Evolutionary conservation across 495 filamentous ascomycete species (phyloP).

Genomic region (Neurospora intermedia): DNA sequence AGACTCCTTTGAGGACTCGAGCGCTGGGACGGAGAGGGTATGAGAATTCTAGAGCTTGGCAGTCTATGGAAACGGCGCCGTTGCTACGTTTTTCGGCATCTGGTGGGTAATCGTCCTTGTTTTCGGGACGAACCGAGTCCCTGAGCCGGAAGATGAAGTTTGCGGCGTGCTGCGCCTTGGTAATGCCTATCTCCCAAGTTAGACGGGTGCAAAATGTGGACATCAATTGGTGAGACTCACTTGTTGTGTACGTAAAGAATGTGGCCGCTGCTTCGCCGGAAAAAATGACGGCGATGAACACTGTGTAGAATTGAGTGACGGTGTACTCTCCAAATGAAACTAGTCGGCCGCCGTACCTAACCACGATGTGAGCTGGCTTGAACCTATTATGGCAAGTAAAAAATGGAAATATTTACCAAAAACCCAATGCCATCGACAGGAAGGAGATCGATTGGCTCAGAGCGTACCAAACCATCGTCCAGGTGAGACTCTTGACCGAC

Average conservation of each 20-base stretch:
- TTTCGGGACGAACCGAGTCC: constrained; percentile 6
- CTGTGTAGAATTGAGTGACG: constrained; percentile 24
- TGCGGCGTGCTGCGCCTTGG: constrained; percentile 27
- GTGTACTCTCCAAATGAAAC: constrained; percentile 25
- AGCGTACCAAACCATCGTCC: constrained; percentile 28
- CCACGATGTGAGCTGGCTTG: not conserved
- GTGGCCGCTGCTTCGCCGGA: constrained; percentile 30
- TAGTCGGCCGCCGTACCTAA: constrained; percentile 26
- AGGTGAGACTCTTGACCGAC: constrained; percentile 25
- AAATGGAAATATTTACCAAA: constrained; percentile 13
- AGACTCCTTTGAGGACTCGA: constrained; percentile 45
- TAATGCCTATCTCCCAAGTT: constrained; percentile 8
- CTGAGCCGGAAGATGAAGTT: constrained; percentile 30
- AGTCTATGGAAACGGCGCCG: constrained; percentile 37
- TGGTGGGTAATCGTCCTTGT: constrained; percentile 10
- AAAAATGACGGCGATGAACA: constrained; percentile 33
- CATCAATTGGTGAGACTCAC: not conserved
- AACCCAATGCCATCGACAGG: constrained; percentile 29
- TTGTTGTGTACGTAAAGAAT: constrained; percentile 33
- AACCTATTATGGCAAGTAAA: not conserved
- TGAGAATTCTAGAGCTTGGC: constrained; percentile 41
- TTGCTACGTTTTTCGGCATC: constrained; percentile 10
- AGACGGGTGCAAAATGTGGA: not conserved
- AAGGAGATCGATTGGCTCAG: constrained; percentile 31
- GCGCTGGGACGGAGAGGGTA: constrained; percentile 39